Conservation (phyloP, 179 eudicot species). For the Silene vulgaris region DNA sequence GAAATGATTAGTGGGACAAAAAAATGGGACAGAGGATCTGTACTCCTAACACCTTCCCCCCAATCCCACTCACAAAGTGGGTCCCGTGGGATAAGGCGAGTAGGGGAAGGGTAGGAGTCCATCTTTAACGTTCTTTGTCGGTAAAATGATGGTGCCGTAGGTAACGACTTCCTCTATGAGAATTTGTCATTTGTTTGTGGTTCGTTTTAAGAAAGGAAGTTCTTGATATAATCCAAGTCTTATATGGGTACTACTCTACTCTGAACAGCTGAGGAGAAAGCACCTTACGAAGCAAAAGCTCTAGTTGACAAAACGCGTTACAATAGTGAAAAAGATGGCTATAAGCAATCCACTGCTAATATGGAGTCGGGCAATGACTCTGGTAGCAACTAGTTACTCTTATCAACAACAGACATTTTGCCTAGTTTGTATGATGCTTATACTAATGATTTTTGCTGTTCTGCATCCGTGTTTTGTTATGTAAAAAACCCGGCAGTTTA, state of each 20-base stretch:
- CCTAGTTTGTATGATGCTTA: not conserved
- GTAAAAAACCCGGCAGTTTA: too few species aligned
- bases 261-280: slow-evolving; percentile 80
- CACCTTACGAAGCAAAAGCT: slow-evolving; percentile 74
- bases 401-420: not conserved
- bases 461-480: too few species aligned
- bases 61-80: too few species aligned
- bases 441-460: too few species aligned
- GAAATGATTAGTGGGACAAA: not conserved
- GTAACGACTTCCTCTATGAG: too few species aligned
- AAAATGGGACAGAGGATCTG: not conserved
- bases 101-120: too few species aligned
- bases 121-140: too few species aligned
- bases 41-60: too few species aligned
- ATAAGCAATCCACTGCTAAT: slow-evolving; percentile 49
- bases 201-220: not conserved
- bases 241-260: not conserved
- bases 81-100: too few species aligned
- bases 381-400: slow-evolving; percentile 34
- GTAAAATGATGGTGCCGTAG: too few species aligned
- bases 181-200: not conserved
- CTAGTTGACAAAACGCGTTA: slow-evolving; percentile 72
- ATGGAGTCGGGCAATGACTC: slow-evolving; percentile 64
- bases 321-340: slow-evolving; percentile 51
- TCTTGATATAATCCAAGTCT: not conserved